Base-by-base conservation (phyloP, 805 yeast genomes). In the Saturnispora silvae region DNA sequence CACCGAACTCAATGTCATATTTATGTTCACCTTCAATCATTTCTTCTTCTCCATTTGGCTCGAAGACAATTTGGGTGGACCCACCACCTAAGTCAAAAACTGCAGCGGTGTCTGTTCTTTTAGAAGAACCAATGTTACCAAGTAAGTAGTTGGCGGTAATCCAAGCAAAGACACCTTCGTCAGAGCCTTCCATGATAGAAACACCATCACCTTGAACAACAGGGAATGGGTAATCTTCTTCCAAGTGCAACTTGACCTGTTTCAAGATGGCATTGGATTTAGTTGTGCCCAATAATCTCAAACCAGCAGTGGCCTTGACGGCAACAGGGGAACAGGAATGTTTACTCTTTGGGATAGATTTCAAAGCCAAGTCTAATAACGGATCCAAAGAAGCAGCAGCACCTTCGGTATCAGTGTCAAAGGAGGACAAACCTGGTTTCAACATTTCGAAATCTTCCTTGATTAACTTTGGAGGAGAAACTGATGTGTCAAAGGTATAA, bases 151-250 rank as follows among this genome's bases (percentile, higher is more conserved):
- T 92, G 35, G 96, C 78, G 20, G 99, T 92, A 58, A 92, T 81
- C 99, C 99, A 92, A 1, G 98, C 98, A 54, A 76, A 92, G 7
- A 92, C 96, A 59, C 98, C 99, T 66, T 94, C 98, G 49, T 89
- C 95, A 42, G 77, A 78, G 47, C 98, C 98, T 42, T 81, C 86
- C 97, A 92, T 89, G 53, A 92, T 83, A 9, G 87, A 69, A 42
- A 92, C 69, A 45, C 96, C 97, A 41, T 85, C 82, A 34, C 77
- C 84, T 9, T 70, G 76, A 34, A 87, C 94, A 34, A 92, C 85
- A 2, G 96, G 81, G 65, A 92, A 92, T 39, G 98, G 98, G 58
- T 76, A 92, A 45, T 85, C 77, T 1, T 63, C 59, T 54, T 81
- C 84, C 45, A 92, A 65, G 53, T 85, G 92, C 9, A 57, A 51